Evolutionary conservation across 306 rosid genomes (phyloP), one percentile per base, ranked within the genome.

Genomic region (Citrullus colocynthis): DNA sequence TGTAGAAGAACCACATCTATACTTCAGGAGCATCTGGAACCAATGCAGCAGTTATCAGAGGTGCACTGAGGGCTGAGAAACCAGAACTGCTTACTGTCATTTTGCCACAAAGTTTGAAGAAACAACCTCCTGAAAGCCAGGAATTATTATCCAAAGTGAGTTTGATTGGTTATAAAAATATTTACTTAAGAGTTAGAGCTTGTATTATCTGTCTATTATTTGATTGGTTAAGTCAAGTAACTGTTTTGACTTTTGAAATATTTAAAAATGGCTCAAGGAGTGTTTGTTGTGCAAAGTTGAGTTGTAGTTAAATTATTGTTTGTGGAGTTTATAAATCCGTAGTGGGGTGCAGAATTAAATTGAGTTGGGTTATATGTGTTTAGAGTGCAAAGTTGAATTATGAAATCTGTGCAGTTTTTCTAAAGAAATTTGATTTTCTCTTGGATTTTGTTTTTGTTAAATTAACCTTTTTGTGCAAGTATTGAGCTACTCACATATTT

Each of bases 11-110:
- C 52, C 99, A 96, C 87, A 93, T 96, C 51, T 93, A 86, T 80
- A 96, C 99, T 78, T 96, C 99, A 59, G 98, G 99, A 79, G 99
- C 99, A 80, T 93, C 99, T 74, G 99, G 99, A 51, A 96, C 99
- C 83, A 96, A 96, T 83, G 99, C 99, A 78, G 99, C 99, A 69
- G 99, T 96, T 58, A 96, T 96, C 72, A 90, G 99, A 84, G 99
- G 99, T 83, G 99, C 99, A 84, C 85, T 96, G 80, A 87, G 99
- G 87, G 99, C 99, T 54, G 99, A 96, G 85, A 96, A 89, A 85
- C 99, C 96, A 42, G 99, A 96, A 83, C 85, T 96, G 67, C 99
- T 96, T 79, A 96, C 99, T 2, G 99, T 93, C 74, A 96, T 96
- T 79, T 81, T 96, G 89, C 99, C 99, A 54, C 99, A 96, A 85